These are phyloP conservation scores for Mycena rebaudengoi DNA, from an alignment of 768 basidiomycete species.

Conservation along the genomic window DNA sequence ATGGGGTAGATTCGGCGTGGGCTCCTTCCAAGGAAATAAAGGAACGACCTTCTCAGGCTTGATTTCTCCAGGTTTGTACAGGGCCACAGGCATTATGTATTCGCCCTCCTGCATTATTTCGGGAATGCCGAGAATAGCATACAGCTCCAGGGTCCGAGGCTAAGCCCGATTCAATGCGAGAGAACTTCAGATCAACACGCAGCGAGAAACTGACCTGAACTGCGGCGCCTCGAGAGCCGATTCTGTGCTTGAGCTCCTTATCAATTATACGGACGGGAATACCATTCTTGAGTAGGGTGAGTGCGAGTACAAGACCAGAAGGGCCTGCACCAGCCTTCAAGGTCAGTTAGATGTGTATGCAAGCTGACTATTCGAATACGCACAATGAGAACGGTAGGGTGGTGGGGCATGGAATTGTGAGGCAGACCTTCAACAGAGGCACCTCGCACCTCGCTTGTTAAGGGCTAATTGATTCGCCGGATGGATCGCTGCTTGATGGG, in stretches of 20 bases:
- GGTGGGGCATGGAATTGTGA: neutral
- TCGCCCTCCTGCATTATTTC: constrained; percentile 15
- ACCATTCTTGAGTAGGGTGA: constrained; percentile 38
- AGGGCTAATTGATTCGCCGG: too few species aligned
- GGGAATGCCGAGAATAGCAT: constrained; percentile 33
- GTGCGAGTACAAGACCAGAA: constrained; percentile 40
- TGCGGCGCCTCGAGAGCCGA: constrained; percentile 36
- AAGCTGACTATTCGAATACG: neutral
- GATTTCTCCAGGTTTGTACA: constrained; percentile 24
- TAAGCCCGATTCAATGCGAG: constrained; percentile 3
- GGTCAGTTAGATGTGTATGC: neutral
- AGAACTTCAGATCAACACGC: neutral
- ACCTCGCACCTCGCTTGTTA: too few species aligned
- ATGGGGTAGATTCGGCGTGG: constrained; percentile 28
- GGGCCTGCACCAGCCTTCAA: constrained; percentile 28
- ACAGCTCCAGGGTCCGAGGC: constrained; percentile 36
- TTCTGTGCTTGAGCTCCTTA: constrained; percentile 27
- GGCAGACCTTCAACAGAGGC: too few species aligned
- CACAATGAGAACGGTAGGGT: constrained; percentile 8
- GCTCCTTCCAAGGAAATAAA: constrained; percentile 13
- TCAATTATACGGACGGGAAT: constrained; percentile 46
- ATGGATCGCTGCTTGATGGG: too few species aligned
- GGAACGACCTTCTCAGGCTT: neutral
- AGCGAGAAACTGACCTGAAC: constrained; percentile 26
- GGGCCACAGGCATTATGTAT: neutral